phyloP scores from a whole-genome alignment of 179 eudicot genomes.

The Silene noctiflora region DNA sequence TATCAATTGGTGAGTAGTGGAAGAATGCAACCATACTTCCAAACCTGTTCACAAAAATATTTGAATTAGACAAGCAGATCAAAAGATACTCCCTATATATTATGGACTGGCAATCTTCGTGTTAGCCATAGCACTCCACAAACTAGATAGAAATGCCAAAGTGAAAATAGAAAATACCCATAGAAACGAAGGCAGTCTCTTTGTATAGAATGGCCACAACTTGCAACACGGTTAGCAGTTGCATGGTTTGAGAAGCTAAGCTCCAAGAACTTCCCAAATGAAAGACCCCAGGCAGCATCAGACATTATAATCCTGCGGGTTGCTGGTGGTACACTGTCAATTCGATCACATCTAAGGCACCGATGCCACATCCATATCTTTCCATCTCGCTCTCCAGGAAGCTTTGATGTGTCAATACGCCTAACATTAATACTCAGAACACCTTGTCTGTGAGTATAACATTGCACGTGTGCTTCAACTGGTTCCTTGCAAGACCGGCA shows the following conservation, averaged over 20 bases:
- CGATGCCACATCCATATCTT: constrained; percentile 99
- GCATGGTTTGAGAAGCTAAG: constrained; percentile 96
- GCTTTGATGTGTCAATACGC: constrained; percentile 54
- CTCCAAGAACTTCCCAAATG: constrained; percentile 94
- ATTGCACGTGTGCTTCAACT: constrained; percentile 85
- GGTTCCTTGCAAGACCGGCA: constrained; percentile 87
- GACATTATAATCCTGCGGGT: constrained; percentile 84
- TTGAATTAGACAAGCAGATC: not conserved
- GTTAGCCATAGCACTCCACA: not conserved
- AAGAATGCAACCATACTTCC: constrained; percentile 91
- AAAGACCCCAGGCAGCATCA: constrained; percentile 99
- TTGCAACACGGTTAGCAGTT: constrained; percentile 94
- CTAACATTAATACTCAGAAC: constrained; percentile 84
- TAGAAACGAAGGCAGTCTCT: constrained; percentile 95
- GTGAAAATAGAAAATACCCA: constrained; percentile 46
- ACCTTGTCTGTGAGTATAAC: constrained; percentile 90
- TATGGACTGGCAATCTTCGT: not conserved
- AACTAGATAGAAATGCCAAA: not conserved
- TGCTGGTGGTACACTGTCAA: constrained; percentile 86
- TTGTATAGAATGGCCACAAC: constrained; percentile 97
- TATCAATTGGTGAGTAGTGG: constrained; percentile 85
- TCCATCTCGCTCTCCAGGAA: constrained; percentile 86
- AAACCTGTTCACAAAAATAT: constrained; percentile 42
- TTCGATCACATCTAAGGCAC: constrained; percentile 74
- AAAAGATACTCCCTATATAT: not conserved